A percentile compares a stretch with the other conserved stretches of the same genome.
Evolutionary conservation across 768 basidiomycete species (phyloP).

Genomic region (Boletus reticuloceps): DNA sequence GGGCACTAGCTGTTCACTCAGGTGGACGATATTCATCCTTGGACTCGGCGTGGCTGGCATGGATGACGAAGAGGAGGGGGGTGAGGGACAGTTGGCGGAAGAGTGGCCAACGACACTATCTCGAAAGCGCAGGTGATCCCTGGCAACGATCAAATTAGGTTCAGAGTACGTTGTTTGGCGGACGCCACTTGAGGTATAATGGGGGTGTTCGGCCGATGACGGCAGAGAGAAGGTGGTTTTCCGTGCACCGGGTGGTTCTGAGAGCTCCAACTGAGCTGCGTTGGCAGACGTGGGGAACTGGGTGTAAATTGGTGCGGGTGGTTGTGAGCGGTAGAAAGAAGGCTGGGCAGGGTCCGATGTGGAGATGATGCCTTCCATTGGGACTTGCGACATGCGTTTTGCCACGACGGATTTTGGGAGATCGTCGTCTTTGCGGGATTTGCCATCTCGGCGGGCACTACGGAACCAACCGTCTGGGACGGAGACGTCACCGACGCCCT

Average conservation of each 20-base stretch:
- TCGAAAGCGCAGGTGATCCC: slow-evolving; percentile 22
- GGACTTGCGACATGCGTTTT: slow-evolving; percentile 34
- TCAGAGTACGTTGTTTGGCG: slow-evolving; percentile 35
- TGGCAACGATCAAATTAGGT: slow-evolving; percentile 22
- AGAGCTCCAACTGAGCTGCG: slow-evolving; percentile 24
- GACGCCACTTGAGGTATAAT: slow-evolving; percentile 14
- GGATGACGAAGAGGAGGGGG: slow-evolving; percentile 40
- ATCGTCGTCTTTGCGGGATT: slow-evolving; percentile 37
- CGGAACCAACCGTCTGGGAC: slow-evolving; percentile 80
- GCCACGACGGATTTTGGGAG: slow-evolving; percentile 49
- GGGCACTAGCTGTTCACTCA: slow-evolving; percentile 50
- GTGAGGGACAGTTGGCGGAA: slow-evolving; percentile 26
- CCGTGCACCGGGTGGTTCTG: slow-evolving; percentile 20
- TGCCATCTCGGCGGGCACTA: slow-evolving; percentile 70
- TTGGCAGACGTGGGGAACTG: slow-evolving; percentile 34
- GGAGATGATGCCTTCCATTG: slow-evolving; percentile 29
- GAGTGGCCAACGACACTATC: slow-evolving; percentile 20
- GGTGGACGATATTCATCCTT: slow-evolving; percentile 16
- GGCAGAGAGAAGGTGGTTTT: slow-evolving; percentile 32
- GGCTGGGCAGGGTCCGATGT: slow-evolving; percentile 18
- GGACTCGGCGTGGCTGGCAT: slow-evolving; percentile 38
- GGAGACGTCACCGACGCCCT: slow-evolving; percentile 57
- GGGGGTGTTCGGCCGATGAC: slow-evolving; percentile 26
- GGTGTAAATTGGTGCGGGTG: slow-evolving; percentile 22
- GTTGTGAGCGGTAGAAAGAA: slow-evolving; percentile 23